Evolutionary conservation across 2,329 filamentous ascomycete species (phyloP).

Genomic region (Claviceps quebecensis): DNA sequence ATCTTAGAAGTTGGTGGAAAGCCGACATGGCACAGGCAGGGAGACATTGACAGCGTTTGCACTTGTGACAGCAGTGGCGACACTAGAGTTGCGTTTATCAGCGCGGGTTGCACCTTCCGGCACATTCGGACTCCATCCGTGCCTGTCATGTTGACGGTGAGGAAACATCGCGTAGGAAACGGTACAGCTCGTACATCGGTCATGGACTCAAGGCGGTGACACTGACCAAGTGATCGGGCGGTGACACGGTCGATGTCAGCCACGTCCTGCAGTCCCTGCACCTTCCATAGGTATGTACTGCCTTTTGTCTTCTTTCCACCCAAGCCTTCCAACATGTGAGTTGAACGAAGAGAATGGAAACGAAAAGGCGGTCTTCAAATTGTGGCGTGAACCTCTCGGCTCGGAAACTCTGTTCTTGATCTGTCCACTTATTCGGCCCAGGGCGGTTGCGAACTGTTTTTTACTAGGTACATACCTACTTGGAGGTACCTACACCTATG

Average conservation of each 20-base stretch:
- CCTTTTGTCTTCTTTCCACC: not conserved
- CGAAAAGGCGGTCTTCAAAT: not conserved
- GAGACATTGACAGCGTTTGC: not conserved
- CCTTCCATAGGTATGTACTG: not conserved
- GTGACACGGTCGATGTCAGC: slow-evolving; percentile 2
- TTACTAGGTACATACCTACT: not conserved
- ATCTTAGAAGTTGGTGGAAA: not conserved
- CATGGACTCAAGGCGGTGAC: not conserved
- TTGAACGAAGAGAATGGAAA: too few relatives aligned
- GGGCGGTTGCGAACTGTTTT: not conserved
- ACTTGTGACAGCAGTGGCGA: not conserved
- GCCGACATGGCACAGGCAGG: slow-evolving; percentile 1
- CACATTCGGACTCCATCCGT: slow-evolving; percentile 1
- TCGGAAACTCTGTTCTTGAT: not conserved
- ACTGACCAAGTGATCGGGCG: slow-evolving; percentile 1
- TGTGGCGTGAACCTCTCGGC: not conserved
- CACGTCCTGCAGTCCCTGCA: not conserved
- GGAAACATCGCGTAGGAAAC: slow-evolving; percentile 4
- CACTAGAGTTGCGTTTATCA: not conserved
- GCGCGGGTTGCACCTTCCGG: slow-evolving; percentile 1
- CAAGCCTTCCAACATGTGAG: not conserved
- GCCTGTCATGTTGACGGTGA: slow-evolving; percentile 1
- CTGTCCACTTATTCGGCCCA: not conserved
- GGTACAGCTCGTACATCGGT: not conserved
- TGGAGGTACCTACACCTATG: too few relatives aligned